Percentiles rank a stretch among this genome's conserved stretches.
These are phyloP conservation scores for Carex arenaria DNA, from an alignment of 202 grass and related monocot species.

Conservation along the genomic window DNA sequence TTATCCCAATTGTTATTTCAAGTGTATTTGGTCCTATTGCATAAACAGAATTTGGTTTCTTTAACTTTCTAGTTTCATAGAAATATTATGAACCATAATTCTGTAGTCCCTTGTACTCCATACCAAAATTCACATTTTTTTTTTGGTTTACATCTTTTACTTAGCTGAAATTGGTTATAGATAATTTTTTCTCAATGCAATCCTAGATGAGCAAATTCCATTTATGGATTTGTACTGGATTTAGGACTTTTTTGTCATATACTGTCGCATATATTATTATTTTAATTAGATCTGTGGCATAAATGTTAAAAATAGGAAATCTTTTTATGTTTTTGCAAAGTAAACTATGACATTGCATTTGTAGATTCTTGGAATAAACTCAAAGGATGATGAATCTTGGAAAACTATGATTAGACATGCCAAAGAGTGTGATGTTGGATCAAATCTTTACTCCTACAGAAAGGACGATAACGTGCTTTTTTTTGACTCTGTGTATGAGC, in stretches of 20 bases:
- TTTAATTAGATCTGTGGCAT: not conserved
- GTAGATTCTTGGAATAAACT: slow-evolving; percentile 6
- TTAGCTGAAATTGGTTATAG: not conserved
- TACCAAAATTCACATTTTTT: not conserved
- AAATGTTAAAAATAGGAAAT: not conserved
- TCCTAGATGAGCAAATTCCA: not conserved
- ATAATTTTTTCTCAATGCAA: not conserved
- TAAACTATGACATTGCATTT: not conserved
- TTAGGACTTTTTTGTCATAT: not conserved
- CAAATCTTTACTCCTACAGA: not conserved
- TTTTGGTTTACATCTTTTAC: not conserved
- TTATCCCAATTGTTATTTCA: not conserved
- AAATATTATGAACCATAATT: not conserved
- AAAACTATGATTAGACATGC: slow-evolving; percentile 14
- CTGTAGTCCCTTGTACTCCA: not conserved
- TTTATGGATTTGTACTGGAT: not conserved
- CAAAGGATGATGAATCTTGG: not conserved
- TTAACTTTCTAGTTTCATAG: not conserved
- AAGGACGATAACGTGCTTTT: not conserved
- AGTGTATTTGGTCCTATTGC: not conserved
- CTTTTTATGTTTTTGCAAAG: not conserved
- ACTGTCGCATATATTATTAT: not conserved
- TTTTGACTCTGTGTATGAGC: not conserved
- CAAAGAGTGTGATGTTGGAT: not conserved
- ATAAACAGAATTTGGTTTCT: not conserved